Conservation (phyloP, 2,329 filamentous ascomycete species). For the Fusarium bulbicola region DNA sequence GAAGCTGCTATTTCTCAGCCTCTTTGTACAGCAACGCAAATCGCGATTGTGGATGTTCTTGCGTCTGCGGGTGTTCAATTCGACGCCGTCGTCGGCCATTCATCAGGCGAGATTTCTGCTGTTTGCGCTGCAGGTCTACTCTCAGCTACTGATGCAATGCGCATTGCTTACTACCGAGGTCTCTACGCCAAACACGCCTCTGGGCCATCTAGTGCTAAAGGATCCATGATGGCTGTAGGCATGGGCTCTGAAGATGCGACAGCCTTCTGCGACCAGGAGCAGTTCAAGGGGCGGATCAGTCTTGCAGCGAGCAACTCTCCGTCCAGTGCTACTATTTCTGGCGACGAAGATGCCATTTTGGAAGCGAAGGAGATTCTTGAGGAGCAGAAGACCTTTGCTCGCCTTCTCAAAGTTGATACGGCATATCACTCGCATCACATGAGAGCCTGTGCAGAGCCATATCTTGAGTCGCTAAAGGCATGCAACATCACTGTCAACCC, state of each 20-base stretch:
- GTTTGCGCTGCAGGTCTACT: neutral
- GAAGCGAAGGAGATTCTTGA: neutral
- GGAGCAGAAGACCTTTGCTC: neutral
- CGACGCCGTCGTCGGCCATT: neutral
- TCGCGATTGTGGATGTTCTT: neutral
- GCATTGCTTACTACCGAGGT: conserved; percentile 1
- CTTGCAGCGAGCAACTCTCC: conserved; percentile 8
- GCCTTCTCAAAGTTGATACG: neutral
- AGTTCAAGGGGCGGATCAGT: neutral
- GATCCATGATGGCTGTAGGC: conserved; percentile 3
- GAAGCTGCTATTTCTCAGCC: conserved; percentile 9
- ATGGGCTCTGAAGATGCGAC: neutral
- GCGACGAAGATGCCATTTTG: neutral
- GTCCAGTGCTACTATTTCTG: neutral
- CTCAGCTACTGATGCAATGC: neutral
- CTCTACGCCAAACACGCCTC: neutral
- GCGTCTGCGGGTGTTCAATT: neutral
- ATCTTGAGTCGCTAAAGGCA: neutral
- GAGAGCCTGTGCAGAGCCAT: neutral
- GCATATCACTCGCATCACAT: conserved; percentile 6
- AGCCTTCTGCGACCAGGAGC: neutral
- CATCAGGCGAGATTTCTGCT: conserved; percentile 9
- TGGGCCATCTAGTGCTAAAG: neutral
- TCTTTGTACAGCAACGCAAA: neutral
- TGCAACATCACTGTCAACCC: neutral